phyloP scores from a whole-genome alignment of 2,329 filamentous ascomycete species.

The Macroventuria anomochaeta region DNA sequence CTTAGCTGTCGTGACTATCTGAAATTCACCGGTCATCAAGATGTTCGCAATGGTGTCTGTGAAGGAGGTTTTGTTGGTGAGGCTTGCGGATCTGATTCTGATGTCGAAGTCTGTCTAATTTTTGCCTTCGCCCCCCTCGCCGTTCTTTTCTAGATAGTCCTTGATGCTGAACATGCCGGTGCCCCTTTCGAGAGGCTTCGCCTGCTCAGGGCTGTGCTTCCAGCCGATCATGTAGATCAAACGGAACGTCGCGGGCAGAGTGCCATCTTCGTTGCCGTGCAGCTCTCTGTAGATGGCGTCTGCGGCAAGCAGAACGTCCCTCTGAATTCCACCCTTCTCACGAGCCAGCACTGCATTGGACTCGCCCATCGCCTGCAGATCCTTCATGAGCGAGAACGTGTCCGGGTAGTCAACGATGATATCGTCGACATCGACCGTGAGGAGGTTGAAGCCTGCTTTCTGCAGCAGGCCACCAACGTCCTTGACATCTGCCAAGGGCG shows the following conservation, averaged over 20 bases:
- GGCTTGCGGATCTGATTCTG: neutral
- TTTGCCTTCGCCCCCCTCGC: constrained; percentile 31
- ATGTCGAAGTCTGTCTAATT: neutral
- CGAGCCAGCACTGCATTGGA: constrained; percentile 86
- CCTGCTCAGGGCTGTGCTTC: constrained; percentile 82
- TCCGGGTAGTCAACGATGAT: constrained; percentile 94
- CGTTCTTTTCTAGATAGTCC: constrained; percentile 69
- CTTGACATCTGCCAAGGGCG: constrained; percentile 87
- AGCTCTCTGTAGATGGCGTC: constrained; percentile 88
- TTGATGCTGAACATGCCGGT: constrained; percentile 88
- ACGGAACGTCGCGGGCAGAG: constrained; percentile 84
- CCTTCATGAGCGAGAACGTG: constrained; percentile 87
- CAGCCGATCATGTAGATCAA: constrained; percentile 99
- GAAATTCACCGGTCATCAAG: neutral
- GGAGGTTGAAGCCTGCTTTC: constrained; percentile 88
- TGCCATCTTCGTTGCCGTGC: constrained; percentile 75
- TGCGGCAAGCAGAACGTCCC: constrained; percentile 84
- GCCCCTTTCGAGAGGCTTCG: constrained; percentile 79
- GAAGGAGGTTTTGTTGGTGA: neutral
- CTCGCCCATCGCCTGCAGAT: constrained; percentile 96
- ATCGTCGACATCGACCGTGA: constrained; percentile 97
- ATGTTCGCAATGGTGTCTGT: neutral
- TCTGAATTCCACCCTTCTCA: constrained; percentile 75
- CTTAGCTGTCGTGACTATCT: neutral
- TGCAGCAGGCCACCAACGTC: constrained; percentile 89